phyloP scores from a whole-genome alignment of 1,284 basidiomycete species.

The Trichosporon sp. region DNA sequence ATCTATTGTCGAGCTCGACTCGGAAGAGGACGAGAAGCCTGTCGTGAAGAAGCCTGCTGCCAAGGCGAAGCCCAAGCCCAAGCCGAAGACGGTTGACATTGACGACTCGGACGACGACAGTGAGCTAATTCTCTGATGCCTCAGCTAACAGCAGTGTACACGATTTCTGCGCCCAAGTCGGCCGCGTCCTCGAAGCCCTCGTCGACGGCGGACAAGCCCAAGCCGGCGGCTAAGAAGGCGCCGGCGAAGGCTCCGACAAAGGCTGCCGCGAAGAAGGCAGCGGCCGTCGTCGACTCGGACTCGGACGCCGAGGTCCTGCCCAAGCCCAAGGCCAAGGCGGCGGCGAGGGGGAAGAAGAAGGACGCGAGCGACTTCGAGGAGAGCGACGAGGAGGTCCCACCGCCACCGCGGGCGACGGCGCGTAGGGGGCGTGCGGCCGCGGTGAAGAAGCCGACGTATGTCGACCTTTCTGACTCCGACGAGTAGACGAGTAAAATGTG shows the following conservation, averaged over 20 bases:
- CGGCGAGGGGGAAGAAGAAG: conserved; percentile 29
- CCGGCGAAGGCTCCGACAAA: conserved; percentile 22
- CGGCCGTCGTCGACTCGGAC: conserved; percentile 23
- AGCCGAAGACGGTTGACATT: conserved; percentile 59
- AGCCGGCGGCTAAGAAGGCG: conserved; percentile 43
- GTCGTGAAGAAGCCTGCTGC: conserved; percentile 54
- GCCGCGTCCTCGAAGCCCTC: conserved; percentile 22
- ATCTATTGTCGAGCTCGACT: conserved; percentile 1
- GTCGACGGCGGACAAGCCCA: conserved; percentile 22
- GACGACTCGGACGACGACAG: conserved; percentile 66
- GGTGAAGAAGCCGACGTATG: conserved; percentile 32
- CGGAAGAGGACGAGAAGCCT: conserved; percentile 16
- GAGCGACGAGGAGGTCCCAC: conserved; percentile 15
- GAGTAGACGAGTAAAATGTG: conserved; percentile 9
- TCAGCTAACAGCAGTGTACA: conserved; percentile 36
- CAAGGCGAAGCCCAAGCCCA: conserved; percentile 56
- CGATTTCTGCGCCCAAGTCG: conserved; percentile 43
- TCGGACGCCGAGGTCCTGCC: conserved; percentile 29
- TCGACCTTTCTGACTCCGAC: conserved; percentile 33
- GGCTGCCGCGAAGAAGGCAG: conserved; percentile 23
- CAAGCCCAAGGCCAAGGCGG: conserved; percentile 29
- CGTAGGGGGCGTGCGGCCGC: conserved; percentile 26
- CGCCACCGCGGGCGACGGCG: conserved; percentile 22
- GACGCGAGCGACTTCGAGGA: conserved; percentile 32
- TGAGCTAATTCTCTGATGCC: conserved; percentile 25